Base-by-base conservation (phyloP, 1,284 basidiomycete species). In the Melanopsichium pennsylvanicum region DNA sequence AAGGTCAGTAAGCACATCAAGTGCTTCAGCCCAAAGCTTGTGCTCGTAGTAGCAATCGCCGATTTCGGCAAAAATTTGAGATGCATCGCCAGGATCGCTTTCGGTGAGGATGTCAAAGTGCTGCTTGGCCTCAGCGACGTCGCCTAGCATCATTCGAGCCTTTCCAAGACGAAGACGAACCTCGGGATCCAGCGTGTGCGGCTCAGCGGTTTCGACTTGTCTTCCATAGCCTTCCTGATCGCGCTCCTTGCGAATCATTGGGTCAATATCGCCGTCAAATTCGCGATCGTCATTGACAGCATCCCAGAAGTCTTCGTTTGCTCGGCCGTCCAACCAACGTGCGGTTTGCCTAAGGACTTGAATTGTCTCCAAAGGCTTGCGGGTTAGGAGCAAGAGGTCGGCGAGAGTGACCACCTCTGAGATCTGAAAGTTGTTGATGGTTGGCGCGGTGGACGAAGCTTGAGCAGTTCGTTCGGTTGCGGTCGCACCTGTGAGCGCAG, bases 311-410 rank as follows among this genome's bases (percentile, higher is more conserved):
- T 84, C 82, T 78, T 90, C 87, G 27, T 85, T 83, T n/a, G 82
- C 84, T 29, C 94, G 84, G 0, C 92, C 91, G 79, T 95, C 92
- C 11, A 97, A 82, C 94, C 94, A 97, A 39, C 95, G 83, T 43
- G 88, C 89, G 0, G 93, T 93, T 46, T 85, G 84, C 33, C 90
- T 85, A 50, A 96, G 88, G 0, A 88, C 86, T 12, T 86, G 83
- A 11, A 93, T 84, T 0, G 90, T 89, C 25, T 86, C 84, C 33
- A 88, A 87, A 67, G 90, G 85, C 61, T 90, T 86, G 0, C 86
- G 87, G 15, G 89, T 82, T 0, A 87, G 85, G 61, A 92, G 88
- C 69, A 92, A 87, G 33, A 95, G 84, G 76, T 97, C 93, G 4
- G 90, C 88, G 2, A 97, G 86, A 1, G 90, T 87, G 23, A 93